These are phyloP conservation scores for Xylaria grammica DNA, from an alignment of 495 filamentous ascomycete species.

Conservation along the genomic window DNA sequence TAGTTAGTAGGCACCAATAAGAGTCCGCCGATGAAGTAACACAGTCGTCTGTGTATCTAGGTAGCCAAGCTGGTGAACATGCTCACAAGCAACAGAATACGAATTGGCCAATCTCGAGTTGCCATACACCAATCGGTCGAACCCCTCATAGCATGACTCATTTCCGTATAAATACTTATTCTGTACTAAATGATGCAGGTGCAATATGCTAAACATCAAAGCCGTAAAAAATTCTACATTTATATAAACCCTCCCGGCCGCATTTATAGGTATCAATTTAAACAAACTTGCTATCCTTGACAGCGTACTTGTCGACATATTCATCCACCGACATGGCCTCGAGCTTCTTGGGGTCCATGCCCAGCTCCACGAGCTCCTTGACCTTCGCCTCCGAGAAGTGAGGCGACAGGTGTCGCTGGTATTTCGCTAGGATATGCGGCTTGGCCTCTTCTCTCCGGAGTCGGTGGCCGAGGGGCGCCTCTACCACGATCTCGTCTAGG, in stretches of 20 bases:
- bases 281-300: conserved; percentile 61
- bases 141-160: background rate
- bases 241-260: background rate
- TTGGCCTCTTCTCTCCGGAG: conserved; percentile 94
- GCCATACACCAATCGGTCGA: background rate
- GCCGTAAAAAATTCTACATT: conserved; percentile 5
- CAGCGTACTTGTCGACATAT: conserved; percentile 91
- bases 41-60: too few relatives aligned
- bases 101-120: background rate
- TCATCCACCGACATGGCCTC: conserved; percentile 84
- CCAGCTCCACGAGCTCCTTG: conserved; percentile 76
- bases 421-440: conserved; percentile 93
- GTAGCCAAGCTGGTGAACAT: too few relatives aligned
- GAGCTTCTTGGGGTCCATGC: conserved; percentile 71
- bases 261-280: conserved; percentile 29
- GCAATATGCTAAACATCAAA: background rate
- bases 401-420: conserved; percentile 84
- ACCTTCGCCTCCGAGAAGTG: conserved; percentile 80
- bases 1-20: too few relatives aligned
- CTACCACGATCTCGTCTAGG: conserved; percentile 87
- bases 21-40: too few relatives aligned
- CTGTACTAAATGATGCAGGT: background rate
- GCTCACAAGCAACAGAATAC: background rate
- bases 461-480: conserved; percentile 93
- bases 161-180: background rate